phyloP scores from a whole-genome alignment of 1,139 yeast species.

The Taphrina flavorubra region DNA sequence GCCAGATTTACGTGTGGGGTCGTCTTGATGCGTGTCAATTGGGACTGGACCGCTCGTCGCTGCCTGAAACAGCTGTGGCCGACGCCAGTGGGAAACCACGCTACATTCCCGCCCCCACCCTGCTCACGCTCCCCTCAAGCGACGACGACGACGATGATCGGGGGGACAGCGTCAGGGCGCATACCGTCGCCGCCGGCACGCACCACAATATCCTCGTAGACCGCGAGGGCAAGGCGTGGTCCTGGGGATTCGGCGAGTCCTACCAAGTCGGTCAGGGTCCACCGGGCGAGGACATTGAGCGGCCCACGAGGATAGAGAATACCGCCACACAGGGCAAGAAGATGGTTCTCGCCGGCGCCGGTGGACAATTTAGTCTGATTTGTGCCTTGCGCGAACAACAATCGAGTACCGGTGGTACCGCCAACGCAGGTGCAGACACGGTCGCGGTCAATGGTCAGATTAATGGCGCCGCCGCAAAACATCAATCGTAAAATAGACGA shows the following conservation, averaged over 20 bases:
- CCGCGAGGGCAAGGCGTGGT: conserved; percentile 76
- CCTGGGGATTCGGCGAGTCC: conserved; percentile 99
- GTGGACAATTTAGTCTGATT: conserved; percentile 80
- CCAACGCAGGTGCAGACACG: no score
- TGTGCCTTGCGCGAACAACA: conserved; percentile 24
- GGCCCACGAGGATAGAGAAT: conserved; percentile 83
- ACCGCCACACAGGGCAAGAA: conserved; percentile 86
- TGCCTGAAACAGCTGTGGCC: conserved; percentile 70
- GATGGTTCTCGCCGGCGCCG: conserved; percentile 77
- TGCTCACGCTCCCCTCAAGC: conserved; percentile 48
- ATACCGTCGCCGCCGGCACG: conserved; percentile 77
- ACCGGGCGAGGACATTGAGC: conserved; percentile 83
- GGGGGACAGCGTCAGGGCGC: conserved; percentile 62
- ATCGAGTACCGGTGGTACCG: no score
- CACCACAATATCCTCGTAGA: conserved; percentile 91
- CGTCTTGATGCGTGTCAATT: conserved; percentile 91
- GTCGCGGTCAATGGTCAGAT: not conserved
- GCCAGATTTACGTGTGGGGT: conserved; percentile 83
- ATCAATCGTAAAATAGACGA: not conserved
- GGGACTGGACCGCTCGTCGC: conserved; percentile 71
- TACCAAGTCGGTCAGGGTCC: conserved; percentile 96
- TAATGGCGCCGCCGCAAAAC: not conserved
- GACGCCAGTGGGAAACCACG: conserved; percentile 83
- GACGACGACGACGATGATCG: no score
- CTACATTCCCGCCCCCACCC: conserved; percentile 84